phyloP scores from a whole-genome alignment of 495 filamentous ascomycete species.

The Zalerion maritima region DNA sequence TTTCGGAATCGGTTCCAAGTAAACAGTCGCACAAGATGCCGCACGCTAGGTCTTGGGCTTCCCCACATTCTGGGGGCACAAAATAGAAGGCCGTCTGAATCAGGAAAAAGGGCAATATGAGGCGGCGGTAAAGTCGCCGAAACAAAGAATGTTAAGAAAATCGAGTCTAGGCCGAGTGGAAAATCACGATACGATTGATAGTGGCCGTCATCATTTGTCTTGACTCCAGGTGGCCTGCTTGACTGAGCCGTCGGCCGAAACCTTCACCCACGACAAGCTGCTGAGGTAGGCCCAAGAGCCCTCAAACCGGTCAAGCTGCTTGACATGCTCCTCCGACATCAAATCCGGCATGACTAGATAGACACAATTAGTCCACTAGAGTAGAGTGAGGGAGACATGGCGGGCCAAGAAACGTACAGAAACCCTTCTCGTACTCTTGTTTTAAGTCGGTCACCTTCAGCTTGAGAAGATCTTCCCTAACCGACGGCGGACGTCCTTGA shows the following conservation, averaged over 20 bases:
- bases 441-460: slow-evolving; percentile 55
- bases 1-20: no score
- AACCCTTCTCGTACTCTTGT: slow-evolving; percentile 72
- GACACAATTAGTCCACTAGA: slow-evolving; percentile 6
- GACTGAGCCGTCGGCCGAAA: slow-evolving; percentile 41
- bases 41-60: no score
- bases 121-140: no score
- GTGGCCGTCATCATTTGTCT: slow-evolving; percentile 6
- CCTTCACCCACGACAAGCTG: slow-evolving; percentile 41
- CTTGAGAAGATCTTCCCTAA: slow-evolving; percentile 59
- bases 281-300: slow-evolving; percentile 39
- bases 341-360: slow-evolving; percentile 37
- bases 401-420: slow-evolving; percentile 36
- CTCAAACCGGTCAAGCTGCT: slow-evolving; percentile 33
- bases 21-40: no score
- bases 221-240: slow-evolving; percentile 44
- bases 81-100: no score
- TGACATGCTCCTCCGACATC: slow-evolving; percentile 26
- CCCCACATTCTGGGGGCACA: no score
- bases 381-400: not conserved
- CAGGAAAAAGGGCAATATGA: no score
- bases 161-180: no score
- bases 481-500: slow-evolving; percentile 64
- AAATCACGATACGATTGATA: no score
- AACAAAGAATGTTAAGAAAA: no score